Base-by-base conservation (phyloP, 2,329 filamentous ascomycete species). In the Microcera coccophila region DNA sequence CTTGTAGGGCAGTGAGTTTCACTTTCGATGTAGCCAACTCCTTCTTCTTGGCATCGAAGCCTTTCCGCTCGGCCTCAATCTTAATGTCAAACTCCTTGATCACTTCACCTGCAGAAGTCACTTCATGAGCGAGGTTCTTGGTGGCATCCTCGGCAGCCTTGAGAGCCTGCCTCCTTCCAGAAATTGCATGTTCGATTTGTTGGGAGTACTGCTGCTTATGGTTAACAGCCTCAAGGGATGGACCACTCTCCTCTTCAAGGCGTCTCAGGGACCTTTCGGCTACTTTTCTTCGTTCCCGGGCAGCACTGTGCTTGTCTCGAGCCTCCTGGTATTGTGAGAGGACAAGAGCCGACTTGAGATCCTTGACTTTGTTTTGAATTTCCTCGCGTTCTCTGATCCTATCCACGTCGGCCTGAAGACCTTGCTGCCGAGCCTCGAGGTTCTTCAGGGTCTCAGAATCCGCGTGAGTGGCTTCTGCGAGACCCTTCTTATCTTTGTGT, bases 331-430 rank as follows among this genome's bases (percentile, higher is more conserved):
- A 91, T 48, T 78, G 71, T 16, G 85, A 75, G 28, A 90, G 70
- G 0, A 85, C 80, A 29, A 82, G 76, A 19, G 80, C 76, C 26
- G 76, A 77, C 50, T 85, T 73, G 35, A 95, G 72, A 36, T 84
- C 72, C 19, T 76, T 69, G 4, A 91, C 74, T 43, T 77, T 79
- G 39, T 78, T 69, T 56, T 84, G 72, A 38, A 90, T 79, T 39
- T 79, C 74, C 42, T 84, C 79, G 44, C 90, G 80, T 62, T 97
- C 85, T 37, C 81, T 79, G 58, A 93, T 76, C 50, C 87, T 82
- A 55, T 94, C 84, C 18, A 97, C 90, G 57, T 96, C 90, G 9
- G 79, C 82, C 57, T 87, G 81, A 34, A 94, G 79, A 38, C 81
- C 77, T 48, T 78, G 71, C 50, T 97, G 91, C 20, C 89, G 81